Evolutionary conservation across 352 stramenopile species (phyloP).

Genomic region (Phytophthora ramorum): DNA sequence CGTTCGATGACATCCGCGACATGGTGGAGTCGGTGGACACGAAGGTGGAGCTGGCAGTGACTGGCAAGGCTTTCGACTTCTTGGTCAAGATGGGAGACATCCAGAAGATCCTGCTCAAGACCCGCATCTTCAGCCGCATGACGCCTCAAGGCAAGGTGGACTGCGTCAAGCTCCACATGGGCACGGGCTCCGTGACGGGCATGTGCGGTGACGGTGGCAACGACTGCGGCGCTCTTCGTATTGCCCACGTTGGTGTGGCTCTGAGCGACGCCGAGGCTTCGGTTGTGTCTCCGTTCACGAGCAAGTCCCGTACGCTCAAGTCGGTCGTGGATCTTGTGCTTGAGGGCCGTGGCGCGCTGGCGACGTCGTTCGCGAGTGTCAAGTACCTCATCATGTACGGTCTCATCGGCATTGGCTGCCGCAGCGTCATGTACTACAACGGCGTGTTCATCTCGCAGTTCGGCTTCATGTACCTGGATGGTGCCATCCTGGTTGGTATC

Average conservation of each 20-base stretch:
- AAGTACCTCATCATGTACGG: slow-evolving; percentile 93
- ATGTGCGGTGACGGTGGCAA: slow-evolving; percentile 92
- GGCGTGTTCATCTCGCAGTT: slow-evolving; percentile 89
- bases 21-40: slow-evolving; percentile 45
- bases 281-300: slow-evolving; percentile 92
- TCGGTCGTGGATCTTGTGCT: slow-evolving; percentile 83
- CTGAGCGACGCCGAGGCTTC: slow-evolving; percentile 91
- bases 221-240: slow-evolving; percentile 91
- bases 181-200: slow-evolving; percentile 64
- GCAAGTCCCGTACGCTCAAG: slow-evolving; percentile 71
- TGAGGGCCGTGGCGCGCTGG: slow-evolving; percentile 83
- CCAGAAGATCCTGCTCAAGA: slow-evolving; percentile 62
- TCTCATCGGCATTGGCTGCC: slow-evolving; percentile 82
- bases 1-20: slow-evolving; percentile 53
- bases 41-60: slow-evolving; percentile 70
- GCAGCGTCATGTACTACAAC: slow-evolving; percentile 90
- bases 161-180: slow-evolving; percentile 78
- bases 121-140: slow-evolving; percentile 87
- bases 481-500: slow-evolving; percentile 78
- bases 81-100: slow-evolving; percentile 70
- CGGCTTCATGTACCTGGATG: slow-evolving; percentile 86
- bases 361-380: slow-evolving; percentile 83
- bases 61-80: slow-evolving; percentile 75
- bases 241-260: slow-evolving; percentile 91
- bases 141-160: slow-evolving; percentile 75